A percentile compares a stretch with the other conserved stretches of the same genome.
phyloP scores from a whole-genome alignment of 78 protist species.

The Isochrysis galbana region DNA sequence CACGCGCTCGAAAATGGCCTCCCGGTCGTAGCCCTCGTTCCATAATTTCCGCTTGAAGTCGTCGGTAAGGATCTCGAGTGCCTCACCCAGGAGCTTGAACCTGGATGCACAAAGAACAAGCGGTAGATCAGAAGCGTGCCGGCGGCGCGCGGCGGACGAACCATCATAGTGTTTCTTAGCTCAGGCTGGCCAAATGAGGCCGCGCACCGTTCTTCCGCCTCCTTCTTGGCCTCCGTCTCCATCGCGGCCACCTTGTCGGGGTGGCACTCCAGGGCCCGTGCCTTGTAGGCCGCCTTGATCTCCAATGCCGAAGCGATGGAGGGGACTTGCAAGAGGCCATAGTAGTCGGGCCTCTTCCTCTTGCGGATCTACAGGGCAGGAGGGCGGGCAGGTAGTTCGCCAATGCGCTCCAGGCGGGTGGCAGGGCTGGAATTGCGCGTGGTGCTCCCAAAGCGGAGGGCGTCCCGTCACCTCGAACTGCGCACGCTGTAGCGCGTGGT shows the following conservation, averaged over 20 bases:
- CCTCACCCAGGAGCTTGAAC: conserved; percentile 22
- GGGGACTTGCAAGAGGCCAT: background rate
- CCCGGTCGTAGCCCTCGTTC: conserved; percentile 9
- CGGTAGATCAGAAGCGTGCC: no score
- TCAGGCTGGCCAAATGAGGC: no score
- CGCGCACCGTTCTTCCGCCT: no score
- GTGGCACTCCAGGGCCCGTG: conserved; percentile 12
- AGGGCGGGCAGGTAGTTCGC: no score
- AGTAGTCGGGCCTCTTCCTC: background rate
- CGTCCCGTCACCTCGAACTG: background rate
- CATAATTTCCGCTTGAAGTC: conserved; percentile 7
- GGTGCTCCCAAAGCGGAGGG: background rate
- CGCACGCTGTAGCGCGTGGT: background rate
- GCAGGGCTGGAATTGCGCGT: no score
- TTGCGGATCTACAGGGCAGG: background rate
- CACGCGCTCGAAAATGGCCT: conserved; percentile 5
- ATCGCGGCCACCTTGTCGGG: background rate
- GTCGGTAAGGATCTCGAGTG: background rate
- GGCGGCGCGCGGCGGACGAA: no score
- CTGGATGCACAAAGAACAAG: no score
- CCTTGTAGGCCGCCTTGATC: conserved; percentile 2
- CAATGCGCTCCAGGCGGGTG: no score
- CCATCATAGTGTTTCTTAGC: no score
- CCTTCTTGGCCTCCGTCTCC: no score
- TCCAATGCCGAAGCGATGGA: background rate